These are phyloP conservation scores for Coprinopsis strossmayeri DNA, from an alignment of 768 basidiomycete species.

Conservation along the genomic window DNA sequence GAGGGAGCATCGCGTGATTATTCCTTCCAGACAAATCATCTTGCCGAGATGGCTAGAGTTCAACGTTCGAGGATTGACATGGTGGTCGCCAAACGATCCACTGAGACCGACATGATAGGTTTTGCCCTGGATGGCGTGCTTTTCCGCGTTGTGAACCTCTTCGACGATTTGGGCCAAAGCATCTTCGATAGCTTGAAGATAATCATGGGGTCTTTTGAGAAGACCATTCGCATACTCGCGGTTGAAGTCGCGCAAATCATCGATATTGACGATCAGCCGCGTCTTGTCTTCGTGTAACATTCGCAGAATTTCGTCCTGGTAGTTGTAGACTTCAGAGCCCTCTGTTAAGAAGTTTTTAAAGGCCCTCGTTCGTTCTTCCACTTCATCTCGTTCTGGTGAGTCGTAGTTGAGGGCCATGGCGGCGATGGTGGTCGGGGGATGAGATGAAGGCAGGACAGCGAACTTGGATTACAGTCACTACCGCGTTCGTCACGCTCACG, in stretches of 20 bases:
- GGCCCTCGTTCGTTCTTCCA: conserved; percentile 68
- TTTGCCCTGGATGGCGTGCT: conserved; percentile 77
- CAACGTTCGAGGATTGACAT: conserved; percentile 91
- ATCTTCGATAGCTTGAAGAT: conserved; percentile 82
- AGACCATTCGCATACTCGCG: conserved; percentile 85
- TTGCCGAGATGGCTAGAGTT: conserved; percentile 84
- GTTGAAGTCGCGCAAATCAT: conserved; percentile 91
- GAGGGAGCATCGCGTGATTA: conserved; percentile 95
- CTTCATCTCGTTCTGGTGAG: conserved; percentile 59
- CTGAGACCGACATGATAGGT: conserved; percentile 85
- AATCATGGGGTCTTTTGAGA: conserved; percentile 82
- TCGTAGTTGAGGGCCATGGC: conserved; percentile 45
- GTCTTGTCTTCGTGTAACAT: conserved; percentile 80
- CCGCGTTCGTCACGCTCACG: conserved; percentile 8
- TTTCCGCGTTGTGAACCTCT: conserved; percentile 67
- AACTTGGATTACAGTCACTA: background rate
- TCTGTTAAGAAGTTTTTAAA: conserved; percentile 82
- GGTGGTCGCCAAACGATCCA: conserved; percentile 97
- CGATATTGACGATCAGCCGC: conserved; percentile 91
- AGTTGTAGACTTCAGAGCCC: conserved; percentile 65
- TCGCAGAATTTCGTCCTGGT: conserved; percentile 76
- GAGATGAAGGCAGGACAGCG: conserved; percentile 6
- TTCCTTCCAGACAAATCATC: conserved; percentile 97
- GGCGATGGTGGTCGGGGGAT: conserved; percentile 9
- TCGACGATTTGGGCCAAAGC: conserved; percentile 72